Evolutionary conservation across 352 stramenopile genomes (phyloP), one percentile per base, ranked within the genome.

Genomic region (Globisporangium ultimum): DNA sequence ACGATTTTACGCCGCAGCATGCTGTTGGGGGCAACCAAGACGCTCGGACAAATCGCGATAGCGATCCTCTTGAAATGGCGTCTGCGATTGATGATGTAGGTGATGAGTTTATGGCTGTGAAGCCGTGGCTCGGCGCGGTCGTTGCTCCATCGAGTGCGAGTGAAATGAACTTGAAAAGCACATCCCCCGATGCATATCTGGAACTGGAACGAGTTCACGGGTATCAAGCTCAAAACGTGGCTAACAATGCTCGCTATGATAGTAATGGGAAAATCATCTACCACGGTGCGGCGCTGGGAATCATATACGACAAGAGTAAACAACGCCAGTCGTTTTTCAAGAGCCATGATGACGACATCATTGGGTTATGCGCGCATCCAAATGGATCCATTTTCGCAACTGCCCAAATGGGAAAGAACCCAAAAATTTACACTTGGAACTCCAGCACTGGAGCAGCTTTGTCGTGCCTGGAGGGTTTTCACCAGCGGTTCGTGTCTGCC

Each of bases 71-170:
- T n/a, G 58, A 67, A 14, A 49, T 73, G 2, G 63, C 54, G 3
- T 57, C 62, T 21, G 53, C 48, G 1, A 67, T 68, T 2, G 72
- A 83, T 5, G 71, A 84, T 32, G 63, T 80, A 20, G 88, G 88
- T 0, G 88, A 97, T 59, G 84, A 96, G 60, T 97, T 97, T 41
- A 93, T 97, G 87, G 88, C 89, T 8, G 81, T 96, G 11, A 93
- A 93, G 48, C 89, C 88, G 4, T 97, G 88, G 85, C 52, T 96
- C 8, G 89, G 88, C 9, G 80, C 85, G 0, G 88, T 96, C 11
- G 81, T 94, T 0, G 60, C 82, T 2, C 89, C 89, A n/a, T 77
- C 78, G 10, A 78, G 76, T 49, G 53, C 60, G 32, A 72, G 70
- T 43, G 40, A 55, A 4, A 60, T 76, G 42, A 83, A 81, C 43